Percentiles rank a stretch among this genome's conserved stretches.
Evolutionary conservation across 208 protist genomes (phyloP).

Genomic region (Blechomonas ayalai): DNA sequence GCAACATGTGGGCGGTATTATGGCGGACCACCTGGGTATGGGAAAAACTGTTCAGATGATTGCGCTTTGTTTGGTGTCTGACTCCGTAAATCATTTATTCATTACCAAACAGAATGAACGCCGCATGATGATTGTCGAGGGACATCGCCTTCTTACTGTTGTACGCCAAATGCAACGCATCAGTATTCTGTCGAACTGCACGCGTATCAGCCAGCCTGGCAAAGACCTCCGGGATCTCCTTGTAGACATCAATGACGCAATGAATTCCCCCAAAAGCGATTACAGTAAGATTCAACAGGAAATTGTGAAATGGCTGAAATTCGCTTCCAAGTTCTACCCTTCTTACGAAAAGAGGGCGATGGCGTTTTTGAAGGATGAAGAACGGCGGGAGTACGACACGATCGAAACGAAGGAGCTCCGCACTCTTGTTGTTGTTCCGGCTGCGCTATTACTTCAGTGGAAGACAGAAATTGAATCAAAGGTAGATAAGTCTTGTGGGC

Average conservation of each 20-base stretch:
- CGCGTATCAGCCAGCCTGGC: conserved; percentile 68
- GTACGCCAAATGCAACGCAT: conserved; percentile 78
- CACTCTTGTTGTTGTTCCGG: conserved; percentile 92
- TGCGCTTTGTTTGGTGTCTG: conserved; percentile 71
- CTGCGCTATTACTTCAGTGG: conserved; percentile 89
- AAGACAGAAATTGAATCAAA: conserved; percentile 85
- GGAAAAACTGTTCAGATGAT: conserved; percentile 92
- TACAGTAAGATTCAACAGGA: conserved; percentile 30
- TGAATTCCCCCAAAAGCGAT: conserved; percentile 12
- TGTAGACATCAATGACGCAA: conserved; percentile 22
- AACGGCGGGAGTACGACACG: conserved; percentile 58
- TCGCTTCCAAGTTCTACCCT: conserved; percentile 82
- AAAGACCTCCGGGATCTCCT: conserved; percentile 44
- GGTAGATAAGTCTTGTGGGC: conserved; percentile 32
- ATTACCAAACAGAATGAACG: conserved; percentile 17
- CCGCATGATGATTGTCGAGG: conserved; percentile 23
- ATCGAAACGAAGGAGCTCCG: conserved; percentile 82
- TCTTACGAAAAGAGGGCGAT: conserved; percentile 57
- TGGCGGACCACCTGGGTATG: conserved; percentile 90
- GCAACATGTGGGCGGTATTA: conserved; percentile 75
- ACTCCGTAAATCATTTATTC: conserved; percentile 36
- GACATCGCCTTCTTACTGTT: conserved; percentile 66
- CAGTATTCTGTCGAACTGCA: conserved; percentile 77
- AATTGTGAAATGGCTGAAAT: conserved; percentile 78
- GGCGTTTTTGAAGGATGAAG: conserved; percentile 72